A percentile compares a stretch with the other conserved stretches of the same genome.
phyloP scores from a whole-genome alignment of 2,329 filamentous ascomycete genomes.

The Penicillium sp. region DNA sequence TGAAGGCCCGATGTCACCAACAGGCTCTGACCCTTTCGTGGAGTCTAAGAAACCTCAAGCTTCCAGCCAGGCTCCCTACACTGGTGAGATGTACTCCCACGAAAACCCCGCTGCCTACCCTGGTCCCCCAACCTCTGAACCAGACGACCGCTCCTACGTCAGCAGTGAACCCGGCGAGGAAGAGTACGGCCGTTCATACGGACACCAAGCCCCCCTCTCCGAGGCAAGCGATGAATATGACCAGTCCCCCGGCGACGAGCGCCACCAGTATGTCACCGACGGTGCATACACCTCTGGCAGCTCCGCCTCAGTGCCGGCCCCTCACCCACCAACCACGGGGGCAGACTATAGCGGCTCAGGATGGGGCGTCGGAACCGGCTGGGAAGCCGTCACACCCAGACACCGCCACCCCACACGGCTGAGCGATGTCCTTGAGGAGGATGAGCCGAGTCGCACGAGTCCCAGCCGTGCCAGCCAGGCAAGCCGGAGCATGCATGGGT shows the following conservation, averaged over 20 bases:
- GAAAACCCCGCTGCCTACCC: slow-evolving; percentile 33
- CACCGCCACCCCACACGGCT: slow-evolving; percentile 87
- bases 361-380: slow-evolving; percentile 66
- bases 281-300: slow-evolving; percentile 26
- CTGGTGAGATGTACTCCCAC: slow-evolving; percentile 42
- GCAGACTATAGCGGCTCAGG: slow-evolving; percentile 68
- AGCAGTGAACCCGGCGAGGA: slow-evolving; percentile 66
- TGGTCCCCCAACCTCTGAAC: slow-evolving; percentile 45
- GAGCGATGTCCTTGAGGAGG: slow-evolving; percentile 85
- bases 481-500: slow-evolving; percentile 31
- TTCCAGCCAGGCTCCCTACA: slow-evolving; percentile 28
- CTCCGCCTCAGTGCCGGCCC: slow-evolving; percentile 27
- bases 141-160: slow-evolving; percentile 51
- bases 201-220: slow-evolving; percentile 50
- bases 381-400: slow-evolving; percentile 69
- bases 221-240: slow-evolving; percentile 57
- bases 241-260: slow-evolving; percentile 44
- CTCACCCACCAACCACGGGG: slow-evolving; percentile 33
- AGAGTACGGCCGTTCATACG: slow-evolving; percentile 68
- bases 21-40: slow-evolving; percentile 63
- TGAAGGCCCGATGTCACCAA: slow-evolving; percentile 51
- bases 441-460: slow-evolving; percentile 68
- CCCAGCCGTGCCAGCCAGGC: slow-evolving; percentile 66
- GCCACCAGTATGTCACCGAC: slow-evolving; percentile 42
- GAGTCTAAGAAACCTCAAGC: slow-evolving; percentile 42